Evolutionary conservation across 805 yeast genomes (phyloP), one percentile per base, ranked within the genome.

Genomic region (Candida caryicola): DNA sequence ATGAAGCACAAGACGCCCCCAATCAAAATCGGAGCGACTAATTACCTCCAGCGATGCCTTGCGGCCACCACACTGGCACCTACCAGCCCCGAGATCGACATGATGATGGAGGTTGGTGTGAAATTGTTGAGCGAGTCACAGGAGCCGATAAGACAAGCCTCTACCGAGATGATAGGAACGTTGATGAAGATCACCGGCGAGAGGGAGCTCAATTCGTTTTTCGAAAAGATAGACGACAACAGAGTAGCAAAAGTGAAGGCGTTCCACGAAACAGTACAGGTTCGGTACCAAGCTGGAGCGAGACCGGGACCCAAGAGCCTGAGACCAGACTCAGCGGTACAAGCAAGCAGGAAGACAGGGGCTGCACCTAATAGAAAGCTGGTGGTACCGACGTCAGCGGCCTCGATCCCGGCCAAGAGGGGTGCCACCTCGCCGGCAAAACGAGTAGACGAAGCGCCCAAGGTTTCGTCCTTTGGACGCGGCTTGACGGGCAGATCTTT

Each of bases 1-100:
- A 73, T 85, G 76, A 69, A 67, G 29, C 87, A 85, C 60, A 88
- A 85, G 60, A 85, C 86, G 1, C 97, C 98, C 0, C 93, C 81
- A 52, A 77, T 87, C 19, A 81, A 81, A 52, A 74, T 82, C 34
- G 88, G 88, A 37, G 62, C 84, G n/a, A 71, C 84, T 6, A 76
- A 73, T 46, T 85, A 73, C 50, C 64, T 89, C 23, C 75, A 74
- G 29, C 72, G 85, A 47, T 77, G 90, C 51, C 66, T 91, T 47
- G 69, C 73, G 16, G 62, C 65, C 15, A 71, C 86, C 0, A 52
- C 58, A 12, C 45, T 44, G 0, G 52, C 71, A 0, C 95, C 95
- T 4, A 61, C 62, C 3, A 55, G 65, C 10, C 45, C 60, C 0
- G 88, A 85, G 37, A 54, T 81, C 31, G 84, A 82, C 40, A 54